phyloP scores from a whole-genome alignment of 352 stramenopile genomes.

The Achlya hypogyna region DNA sequence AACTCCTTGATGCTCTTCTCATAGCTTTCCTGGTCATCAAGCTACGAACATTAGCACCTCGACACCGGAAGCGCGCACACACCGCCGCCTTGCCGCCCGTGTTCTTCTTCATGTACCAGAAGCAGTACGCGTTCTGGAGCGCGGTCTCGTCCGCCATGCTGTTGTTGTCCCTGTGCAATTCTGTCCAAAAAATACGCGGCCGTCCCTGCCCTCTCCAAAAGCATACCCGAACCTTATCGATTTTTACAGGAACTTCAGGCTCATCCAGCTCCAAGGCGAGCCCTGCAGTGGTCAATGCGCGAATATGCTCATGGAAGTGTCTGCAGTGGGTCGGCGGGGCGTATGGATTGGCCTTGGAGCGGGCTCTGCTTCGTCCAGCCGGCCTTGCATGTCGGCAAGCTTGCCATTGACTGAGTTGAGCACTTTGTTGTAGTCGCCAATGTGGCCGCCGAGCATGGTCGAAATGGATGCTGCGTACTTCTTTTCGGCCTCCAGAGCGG shows the following conservation, averaged over 20 bases:
- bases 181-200: not conserved
- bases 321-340: not conserved
- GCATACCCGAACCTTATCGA: conserved; percentile 7
- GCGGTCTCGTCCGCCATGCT: conserved; percentile 29
- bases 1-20: conserved; percentile 92
- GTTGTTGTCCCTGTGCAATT: not conserved
- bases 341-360: not conserved
- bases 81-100: conserved; percentile 64
- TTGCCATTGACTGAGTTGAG: conserved; percentile 47
- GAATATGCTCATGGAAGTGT: conserved; percentile 16
- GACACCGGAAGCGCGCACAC: conserved; percentile 9
- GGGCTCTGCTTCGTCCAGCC: conserved; percentile 23
- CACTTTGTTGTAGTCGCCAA: conserved; percentile 55
- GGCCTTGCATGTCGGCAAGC: conserved; percentile 44
- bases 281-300: not conserved
- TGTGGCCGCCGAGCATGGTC: conserved; percentile 35
- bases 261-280: not conserved
- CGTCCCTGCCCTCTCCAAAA: not conserved
- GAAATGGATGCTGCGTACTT: conserved; percentile 46
- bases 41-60: conserved; percentile 8
- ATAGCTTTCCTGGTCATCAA: conserved; percentile 72
- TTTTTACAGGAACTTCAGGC: conserved; percentile 15
- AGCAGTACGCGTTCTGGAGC: conserved; percentile 86
- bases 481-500: conserved; percentile 34
- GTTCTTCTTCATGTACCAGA: conserved; percentile 86